These are phyloP conservation scores for Tulasnella sp. DNA, from an alignment of 768 basidiomycete species.

Conservation along the genomic window DNA sequence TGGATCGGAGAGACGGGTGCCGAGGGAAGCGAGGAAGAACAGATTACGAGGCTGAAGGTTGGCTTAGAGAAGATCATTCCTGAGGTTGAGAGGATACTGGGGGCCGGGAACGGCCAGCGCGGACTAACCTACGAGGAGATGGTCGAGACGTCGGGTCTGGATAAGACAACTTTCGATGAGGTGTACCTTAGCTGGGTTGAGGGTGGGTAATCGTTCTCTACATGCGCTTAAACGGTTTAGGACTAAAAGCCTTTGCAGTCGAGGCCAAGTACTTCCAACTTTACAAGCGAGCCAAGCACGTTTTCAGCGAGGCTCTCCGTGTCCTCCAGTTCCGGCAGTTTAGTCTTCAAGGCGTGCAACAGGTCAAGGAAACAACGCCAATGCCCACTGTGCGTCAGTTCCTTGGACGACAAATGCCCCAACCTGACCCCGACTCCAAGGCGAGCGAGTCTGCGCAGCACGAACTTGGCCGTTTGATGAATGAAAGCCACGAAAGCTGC, in stretches of 20 bases:
- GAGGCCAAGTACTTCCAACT: constrained; percentile 81
- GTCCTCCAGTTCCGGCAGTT: constrained; percentile 76
- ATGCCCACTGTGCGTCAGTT: constrained; percentile 25
- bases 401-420: constrained; percentile 39
- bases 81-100: constrained; percentile 55
- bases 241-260: constrained; percentile 49
- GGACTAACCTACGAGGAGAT: constrained; percentile 78
- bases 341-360: constrained; percentile 54
- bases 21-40: constrained; percentile 46
- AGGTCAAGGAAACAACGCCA: constrained; percentile 36
- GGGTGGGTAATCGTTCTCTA: constrained; percentile 51
- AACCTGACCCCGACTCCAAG: constrained; percentile 6
- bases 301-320: constrained; percentile 76
- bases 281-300: constrained; percentile 80
- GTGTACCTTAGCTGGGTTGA: constrained; percentile 80
- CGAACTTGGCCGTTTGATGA: constrained; percentile 72
- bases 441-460: constrained; percentile 44
- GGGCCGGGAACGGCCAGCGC: constrained; percentile 49
- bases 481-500: constrained; percentile 76
- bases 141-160: constrained; percentile 65
- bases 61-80: constrained; percentile 54
- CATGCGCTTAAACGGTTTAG: constrained; percentile 1
- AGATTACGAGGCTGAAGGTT: constrained; percentile 51
- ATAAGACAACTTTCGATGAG: constrained; percentile 58
- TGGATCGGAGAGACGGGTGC: constrained; percentile 53